These are phyloP conservation scores for Magnusiomyces suaveolens DNA, from an alignment of 1,139 yeast species.

Conservation along the genomic window DNA sequence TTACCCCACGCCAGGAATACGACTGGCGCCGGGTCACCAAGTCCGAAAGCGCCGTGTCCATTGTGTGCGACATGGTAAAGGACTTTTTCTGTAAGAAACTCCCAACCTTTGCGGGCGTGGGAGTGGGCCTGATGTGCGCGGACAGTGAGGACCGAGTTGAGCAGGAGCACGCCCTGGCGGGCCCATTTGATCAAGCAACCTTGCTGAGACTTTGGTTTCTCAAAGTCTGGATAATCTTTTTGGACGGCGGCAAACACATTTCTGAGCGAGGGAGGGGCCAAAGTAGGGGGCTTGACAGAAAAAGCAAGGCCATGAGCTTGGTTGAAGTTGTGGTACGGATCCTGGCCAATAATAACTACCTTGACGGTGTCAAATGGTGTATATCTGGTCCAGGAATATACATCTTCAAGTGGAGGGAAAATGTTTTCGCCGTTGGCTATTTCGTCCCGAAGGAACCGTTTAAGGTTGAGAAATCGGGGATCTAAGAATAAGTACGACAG, in stretches of 20 bases:
- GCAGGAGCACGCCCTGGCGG: conserved; percentile 71
- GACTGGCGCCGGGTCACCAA: conserved; percentile 34
- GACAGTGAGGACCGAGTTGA: conserved; percentile 85
- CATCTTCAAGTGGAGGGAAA: conserved; percentile 67
- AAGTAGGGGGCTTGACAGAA: conserved; percentile 74
- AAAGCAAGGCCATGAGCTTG: conserved; percentile 98
- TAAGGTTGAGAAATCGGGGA: conserved; percentile 73
- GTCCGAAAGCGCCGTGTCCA: conserved; percentile 19
- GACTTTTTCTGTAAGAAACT: conserved; percentile 67
- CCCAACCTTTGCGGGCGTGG: conserved; percentile 92
- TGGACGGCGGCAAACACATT: conserved; percentile 80
- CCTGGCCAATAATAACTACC: conserved; percentile 86
- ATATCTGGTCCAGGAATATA: conserved; percentile 88
- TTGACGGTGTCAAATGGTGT: conserved; percentile 70
- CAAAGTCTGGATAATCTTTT: conserved; percentile 64
- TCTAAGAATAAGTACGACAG: conserved; percentile 67
- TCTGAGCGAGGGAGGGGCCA: conserved; percentile 80
- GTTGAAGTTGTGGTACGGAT: conserved; percentile 84
- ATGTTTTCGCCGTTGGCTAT: conserved; percentile 36
- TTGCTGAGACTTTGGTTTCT: conserved; percentile 38
- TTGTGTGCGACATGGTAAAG: conserved; percentile 42
- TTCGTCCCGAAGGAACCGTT: conserved; percentile 43
- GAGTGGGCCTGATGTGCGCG: conserved; percentile 91
- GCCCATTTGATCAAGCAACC: conserved; percentile 86
- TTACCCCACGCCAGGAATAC: conserved; percentile 90